Evolutionary conservation across 257 asterid species (phyloP).

Genomic region (Nicotiana tabacum): DNA sequence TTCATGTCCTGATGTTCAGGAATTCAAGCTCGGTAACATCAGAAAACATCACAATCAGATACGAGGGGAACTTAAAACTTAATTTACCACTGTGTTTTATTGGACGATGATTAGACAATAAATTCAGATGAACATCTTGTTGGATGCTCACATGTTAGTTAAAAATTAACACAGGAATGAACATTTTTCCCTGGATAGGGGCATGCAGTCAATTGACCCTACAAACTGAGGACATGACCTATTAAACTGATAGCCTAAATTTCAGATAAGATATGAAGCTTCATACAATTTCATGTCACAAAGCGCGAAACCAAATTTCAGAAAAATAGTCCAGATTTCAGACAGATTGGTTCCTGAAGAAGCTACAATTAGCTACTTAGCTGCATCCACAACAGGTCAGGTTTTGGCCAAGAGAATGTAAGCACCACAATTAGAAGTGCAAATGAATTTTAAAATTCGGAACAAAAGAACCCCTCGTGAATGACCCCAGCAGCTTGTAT

Average conservation of each 20-base stretch:
- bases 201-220: too few relatives aligned
- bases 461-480: not conserved
- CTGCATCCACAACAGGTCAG: not conserved
- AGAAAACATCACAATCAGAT: not conserved
- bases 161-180: not conserved
- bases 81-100: not conserved
- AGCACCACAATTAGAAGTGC: not conserved
- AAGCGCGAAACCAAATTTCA: not conserved
- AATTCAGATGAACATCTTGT: not conserved
- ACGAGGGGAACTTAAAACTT: not conserved
- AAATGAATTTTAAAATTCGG: not conserved
- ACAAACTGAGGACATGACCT: too few relatives aligned
- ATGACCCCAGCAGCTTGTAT: not conserved
- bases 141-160: not conserved
- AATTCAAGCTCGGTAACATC: not conserved
- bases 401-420: not conserved
- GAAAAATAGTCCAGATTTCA: not conserved
- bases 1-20: conserved; percentile 5
- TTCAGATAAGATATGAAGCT: too few relatives aligned
- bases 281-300: not conserved
- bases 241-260: too few relatives aligned
- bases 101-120: not conserved
- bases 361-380: not conserved
- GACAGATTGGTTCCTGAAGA: not conserved
- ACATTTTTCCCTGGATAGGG: too few relatives aligned